Percentiles rank a stretch among this genome's conserved stretches.
Evolutionary conservation across 1,284 basidiomycete genomes (phyloP).

Genomic region (Apiotrichum montevideense): DNA sequence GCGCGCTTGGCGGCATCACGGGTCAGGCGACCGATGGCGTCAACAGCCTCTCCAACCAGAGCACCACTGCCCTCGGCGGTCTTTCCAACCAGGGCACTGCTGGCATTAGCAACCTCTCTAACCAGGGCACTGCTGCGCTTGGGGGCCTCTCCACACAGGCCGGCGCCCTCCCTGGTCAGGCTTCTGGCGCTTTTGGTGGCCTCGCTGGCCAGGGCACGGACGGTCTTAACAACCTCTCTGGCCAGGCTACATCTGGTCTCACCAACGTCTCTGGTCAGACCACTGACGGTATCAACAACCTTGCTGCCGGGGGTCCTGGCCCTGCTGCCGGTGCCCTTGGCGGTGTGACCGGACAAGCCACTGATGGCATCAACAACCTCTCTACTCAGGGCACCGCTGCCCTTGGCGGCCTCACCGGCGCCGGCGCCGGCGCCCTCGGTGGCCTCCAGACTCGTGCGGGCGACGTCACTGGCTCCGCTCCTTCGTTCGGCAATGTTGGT

Average conservation of each 20-base stretch:
- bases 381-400: background rate
- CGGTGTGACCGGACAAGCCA: constrained; percentile 3
- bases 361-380: background rate
- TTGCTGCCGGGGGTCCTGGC: background rate
- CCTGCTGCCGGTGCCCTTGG: constrained; percentile 1
- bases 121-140: no score
- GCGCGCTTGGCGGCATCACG: no score
- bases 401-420: background rate
- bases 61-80: background rate
- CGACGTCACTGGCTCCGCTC: no score
- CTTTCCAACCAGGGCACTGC: background rate
- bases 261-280: background rate
- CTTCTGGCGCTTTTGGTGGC: background rate
- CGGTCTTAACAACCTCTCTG: background rate
- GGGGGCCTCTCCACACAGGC: no score
- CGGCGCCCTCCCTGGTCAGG: background rate
- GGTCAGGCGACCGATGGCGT: background rate
- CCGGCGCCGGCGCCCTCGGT: background rate
- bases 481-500: background rate
- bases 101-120: no score
- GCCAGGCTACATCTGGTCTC: background rate
- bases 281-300: background rate
- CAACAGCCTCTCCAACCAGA: background rate
- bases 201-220: background rate
- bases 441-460: background rate